Base-by-base conservation (phyloP, 768 basidiomycete species). In the Paxillus involutus region DNA sequence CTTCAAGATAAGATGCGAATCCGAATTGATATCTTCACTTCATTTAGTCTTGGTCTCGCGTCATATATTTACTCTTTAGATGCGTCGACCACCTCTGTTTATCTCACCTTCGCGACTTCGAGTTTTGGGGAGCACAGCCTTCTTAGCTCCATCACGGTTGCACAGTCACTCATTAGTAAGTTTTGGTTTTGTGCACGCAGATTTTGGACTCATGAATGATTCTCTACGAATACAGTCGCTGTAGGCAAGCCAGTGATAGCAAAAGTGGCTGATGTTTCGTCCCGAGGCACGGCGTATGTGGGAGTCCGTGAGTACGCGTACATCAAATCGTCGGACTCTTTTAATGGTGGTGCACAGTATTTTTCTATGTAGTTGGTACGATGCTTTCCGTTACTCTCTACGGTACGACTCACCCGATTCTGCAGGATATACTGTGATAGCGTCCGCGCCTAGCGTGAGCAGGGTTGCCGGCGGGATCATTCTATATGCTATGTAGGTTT, bases 61-160 rank as follows among this genome's bases (percentile, higher is more conserved):
- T 81, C 87, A 1, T 91, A 89, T 66, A 84, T 89, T 52, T 91
- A 90, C 67, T 88, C 88, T 0, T 75, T 91, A 30, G 89, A 90
- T 55, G 76, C 80, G 19, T 78, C 80, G 16, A 90, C 88, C 7
- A 90, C 88, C 2, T 85, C 74, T 59, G 78, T 77, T 49, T 90
- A 88, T 67, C 78, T 86, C 29, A 66, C 72, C 44, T 83, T 78
- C 52, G 85, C 86, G 12, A 74, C 77, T 14, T 82, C 81, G 14
- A 72, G 71, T 26, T 81, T 85, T 45, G 72, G 71, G 4, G 69
- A 76, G 39, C 84, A 85, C 62, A 80, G 78, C 55, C 69, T 83
- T 6, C 73, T 86, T 42, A 75, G 79, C 17, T 75, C 83, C 4
- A 81, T 87, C 44, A 73, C 80, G n/a, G 68, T 73, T 7, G 81